These are phyloP conservation scores for Fusarium pseudoanthophilum DNA, from an alignment of 2,329 filamentous ascomycete species.

Conservation along the genomic window DNA sequence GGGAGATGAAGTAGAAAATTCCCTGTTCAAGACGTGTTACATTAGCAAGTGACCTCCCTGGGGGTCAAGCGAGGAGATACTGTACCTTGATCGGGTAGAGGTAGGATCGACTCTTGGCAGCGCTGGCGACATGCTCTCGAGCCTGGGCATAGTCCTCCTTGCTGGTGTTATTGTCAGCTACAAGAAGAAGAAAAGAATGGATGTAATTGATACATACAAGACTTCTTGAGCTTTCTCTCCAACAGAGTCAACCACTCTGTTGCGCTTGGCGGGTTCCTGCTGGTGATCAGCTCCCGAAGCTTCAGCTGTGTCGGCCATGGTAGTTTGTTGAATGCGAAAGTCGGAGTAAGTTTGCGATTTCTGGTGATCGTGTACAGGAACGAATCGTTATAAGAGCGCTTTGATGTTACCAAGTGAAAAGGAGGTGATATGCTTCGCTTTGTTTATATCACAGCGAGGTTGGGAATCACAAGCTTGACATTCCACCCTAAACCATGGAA, in stretches of 20 bases:
- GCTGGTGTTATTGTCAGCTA: conserved; percentile 48
- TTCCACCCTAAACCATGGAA: conserved; percentile 30
- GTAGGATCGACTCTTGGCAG: conserved; percentile 80
- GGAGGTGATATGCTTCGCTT: neutral
- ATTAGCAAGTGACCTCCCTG: neutral
- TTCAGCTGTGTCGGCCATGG: conserved; percentile 43
- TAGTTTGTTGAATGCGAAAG: neutral
- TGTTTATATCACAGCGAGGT: conserved; percentile 13
- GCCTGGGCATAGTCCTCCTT: conserved; percentile 78
- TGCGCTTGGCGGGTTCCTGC: conserved; percentile 37
- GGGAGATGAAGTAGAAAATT: conserved; percentile 67
- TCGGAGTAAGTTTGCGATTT: neutral
- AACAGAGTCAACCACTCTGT: conserved; percentile 53
- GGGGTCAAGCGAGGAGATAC: neutral
- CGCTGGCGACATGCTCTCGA: conserved; percentile 71
- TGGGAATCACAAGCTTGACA: conserved; percentile 31
- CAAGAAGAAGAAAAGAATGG: neutral
- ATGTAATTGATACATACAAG: conserved; percentile 50
- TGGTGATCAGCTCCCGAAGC: conserved; percentile 36
- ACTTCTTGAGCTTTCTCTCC: conserved; percentile 62
- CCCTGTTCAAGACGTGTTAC: conserved; percentile 54
- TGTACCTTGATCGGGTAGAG: conserved; percentile 82
- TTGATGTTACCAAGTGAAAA: neutral
- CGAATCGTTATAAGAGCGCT: neutral
- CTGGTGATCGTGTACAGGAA: neutral